Base-by-base conservation (phyloP, 176 grass and related monocot species). In the Areca catechu region DNA sequence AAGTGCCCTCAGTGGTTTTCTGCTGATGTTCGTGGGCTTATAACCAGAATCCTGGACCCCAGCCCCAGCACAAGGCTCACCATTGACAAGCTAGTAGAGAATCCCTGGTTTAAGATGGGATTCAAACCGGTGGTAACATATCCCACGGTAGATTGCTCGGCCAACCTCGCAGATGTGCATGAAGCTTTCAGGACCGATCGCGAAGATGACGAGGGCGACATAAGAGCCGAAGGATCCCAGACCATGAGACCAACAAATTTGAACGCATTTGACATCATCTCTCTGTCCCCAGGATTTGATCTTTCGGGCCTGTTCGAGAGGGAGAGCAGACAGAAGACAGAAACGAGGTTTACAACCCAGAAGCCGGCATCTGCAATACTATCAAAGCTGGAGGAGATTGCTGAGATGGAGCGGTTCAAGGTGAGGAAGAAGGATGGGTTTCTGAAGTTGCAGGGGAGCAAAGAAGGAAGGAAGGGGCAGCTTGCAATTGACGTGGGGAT, bases 201-300 rank as follows among this genome's bases (percentile, higher is more conserved):
- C 9, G 72, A 68, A 59, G 22, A 63, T 57, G 71, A 58, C 49
- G 72, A 85, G 7, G 51, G 15, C 3, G 27, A 53, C 12, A 53
- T 53, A 28, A 75, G 52, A 25, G 51, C 22, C 37, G 72, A 76
- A 54, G 62, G 62, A 48, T 56, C 76, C 14, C 29, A 4, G 20
- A 51, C 71, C 4, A 68, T 54, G 43, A 81, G 50, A 60, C 65
- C 76, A 47, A 71, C 49, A 15, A 83, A 57, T 64, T 23, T 89
- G 56, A 89, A 89, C 25, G 85, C 85, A 16, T 89, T 89, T 43
- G 80, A 83, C 60, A 80, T 89, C 22, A 89, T 89, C 56, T 79
- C 85, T 56, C 69, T 83, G 19, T 89, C 85, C 1, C 63, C 85
- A 0, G 76, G 85, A 54, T 83, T 89, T 70, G 65, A 83, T 49